Evolutionary conservation across 306 rosid genomes (phyloP).

Genomic region (Sophora flavescens): DNA sequence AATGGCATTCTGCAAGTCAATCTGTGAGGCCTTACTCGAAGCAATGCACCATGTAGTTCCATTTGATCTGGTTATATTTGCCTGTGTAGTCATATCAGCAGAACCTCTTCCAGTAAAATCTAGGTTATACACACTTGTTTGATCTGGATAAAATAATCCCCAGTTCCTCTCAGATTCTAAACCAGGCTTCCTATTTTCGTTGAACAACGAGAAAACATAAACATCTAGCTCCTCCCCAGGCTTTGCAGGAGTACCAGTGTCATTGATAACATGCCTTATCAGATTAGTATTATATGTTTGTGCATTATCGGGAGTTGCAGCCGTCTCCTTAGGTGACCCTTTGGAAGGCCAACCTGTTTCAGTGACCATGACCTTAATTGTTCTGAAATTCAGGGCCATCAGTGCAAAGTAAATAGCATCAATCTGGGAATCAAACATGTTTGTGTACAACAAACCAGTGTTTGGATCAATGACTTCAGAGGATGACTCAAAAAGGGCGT

Average conservation of each 20-base stretch:
- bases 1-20: slow-evolving; percentile 88
- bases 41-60: slow-evolving; percentile 94
- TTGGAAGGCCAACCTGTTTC: slow-evolving; percentile 99
- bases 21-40: slow-evolving; percentile 80
- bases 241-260: slow-evolving; percentile 62
- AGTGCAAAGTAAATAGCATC: slow-evolving; percentile 93
- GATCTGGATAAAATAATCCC: slow-evolving; percentile 95
- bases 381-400: slow-evolving; percentile 88
- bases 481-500: slow-evolving; percentile 87
- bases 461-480: slow-evolving; percentile 97
- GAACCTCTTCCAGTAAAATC: slow-evolving; percentile 89
- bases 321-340: slow-evolving; percentile 93
- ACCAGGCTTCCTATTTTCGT: slow-evolving; percentile 95
- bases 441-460: slow-evolving; percentile 90
- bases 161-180: slow-evolving; percentile 96
- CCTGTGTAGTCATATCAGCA: slow-evolving; percentile 62
- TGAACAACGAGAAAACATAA: slow-evolving; percentile 64
- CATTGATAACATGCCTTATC: slow-evolving; percentile 58
- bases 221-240: slow-evolving; percentile 60
- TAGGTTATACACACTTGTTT: slow-evolving; percentile 92
- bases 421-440: slow-evolving; percentile 97
- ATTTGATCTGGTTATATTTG: slow-evolving; percentile 71
- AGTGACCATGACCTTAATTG: slow-evolving; percentile 87
- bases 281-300: slow-evolving; percentile 76
- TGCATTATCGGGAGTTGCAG: slow-evolving; percentile 77